phyloP scores from a whole-genome alignment of 2,329 filamentous ascomycete species.

The Aureobasidium sp. region DNA sequence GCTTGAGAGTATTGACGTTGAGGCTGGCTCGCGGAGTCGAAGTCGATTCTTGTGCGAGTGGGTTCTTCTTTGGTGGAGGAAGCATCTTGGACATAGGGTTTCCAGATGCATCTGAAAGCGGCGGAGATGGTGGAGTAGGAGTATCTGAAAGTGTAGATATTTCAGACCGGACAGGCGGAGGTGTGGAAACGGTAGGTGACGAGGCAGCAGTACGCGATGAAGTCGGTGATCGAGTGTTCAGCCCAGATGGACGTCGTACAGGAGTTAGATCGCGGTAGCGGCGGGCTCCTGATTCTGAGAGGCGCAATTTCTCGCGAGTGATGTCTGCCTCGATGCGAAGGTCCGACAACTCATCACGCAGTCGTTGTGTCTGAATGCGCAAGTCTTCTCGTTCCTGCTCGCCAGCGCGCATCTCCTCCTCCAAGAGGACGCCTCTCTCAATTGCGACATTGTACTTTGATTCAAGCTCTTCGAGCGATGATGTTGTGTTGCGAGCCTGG shows the following conservation, averaged over 20 bases:
- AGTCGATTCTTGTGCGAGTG: slow-evolving; percentile 45
- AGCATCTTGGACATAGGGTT: slow-evolving; percentile 39
- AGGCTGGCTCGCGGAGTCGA: slow-evolving; percentile 47
- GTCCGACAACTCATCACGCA: slow-evolving; percentile 86
- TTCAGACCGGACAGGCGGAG: slow-evolving; percentile 61
- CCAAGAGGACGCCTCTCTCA: slow-evolving; percentile 84
- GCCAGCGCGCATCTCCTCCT: slow-evolving; percentile 85
- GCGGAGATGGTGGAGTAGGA: slow-evolving; percentile 84
- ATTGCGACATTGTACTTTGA: slow-evolving; percentile 95
- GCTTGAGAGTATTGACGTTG: slow-evolving; percentile 34
- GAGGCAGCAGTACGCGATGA: slow-evolving; percentile 75
- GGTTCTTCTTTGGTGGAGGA: slow-evolving; percentile 32
- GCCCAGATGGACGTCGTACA: slow-evolving; percentile 5
- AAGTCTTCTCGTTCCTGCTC: slow-evolving; percentile 87
- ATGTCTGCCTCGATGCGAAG: slow-evolving; percentile 94
- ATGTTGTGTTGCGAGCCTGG: slow-evolving; percentile 90
- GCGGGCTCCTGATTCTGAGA: slow-evolving; percentile 43
- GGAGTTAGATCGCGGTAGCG: slow-evolving; percentile 20
- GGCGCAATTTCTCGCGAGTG: slow-evolving; percentile 84
- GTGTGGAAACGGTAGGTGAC: slow-evolving; percentile 83
- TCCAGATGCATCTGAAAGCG: slow-evolving; percentile 77
- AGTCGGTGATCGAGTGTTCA: slow-evolving; percentile 53
- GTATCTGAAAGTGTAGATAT: slow-evolving; percentile 56
- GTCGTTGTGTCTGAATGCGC: slow-evolving; percentile 81
- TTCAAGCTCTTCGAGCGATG: slow-evolving; percentile 92